Percentiles rank a stretch among this genome's conserved stretches.
These are phyloP conservation scores for Pyricularia sp. DNA, from an alignment of 2,329 filamentous ascomycete species.

Conservation along the genomic window DNA sequence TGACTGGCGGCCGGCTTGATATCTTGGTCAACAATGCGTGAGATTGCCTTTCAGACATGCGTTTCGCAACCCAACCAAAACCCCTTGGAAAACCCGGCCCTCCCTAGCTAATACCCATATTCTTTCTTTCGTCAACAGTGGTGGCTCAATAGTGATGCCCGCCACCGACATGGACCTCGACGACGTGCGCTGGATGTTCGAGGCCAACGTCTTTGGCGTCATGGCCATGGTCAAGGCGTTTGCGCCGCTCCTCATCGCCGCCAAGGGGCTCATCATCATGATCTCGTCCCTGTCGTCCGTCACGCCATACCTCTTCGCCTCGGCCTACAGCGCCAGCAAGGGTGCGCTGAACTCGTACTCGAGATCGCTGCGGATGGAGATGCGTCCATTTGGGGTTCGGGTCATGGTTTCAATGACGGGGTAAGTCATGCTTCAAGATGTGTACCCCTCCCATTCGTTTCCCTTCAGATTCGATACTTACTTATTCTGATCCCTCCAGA, in stretches of 20 bases:
- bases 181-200: conserved; percentile 43
- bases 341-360: conserved; percentile 43
- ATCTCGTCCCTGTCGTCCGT: conserved; percentile 42
- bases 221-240: conserved; percentile 47
- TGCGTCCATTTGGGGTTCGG: conserved; percentile 43
- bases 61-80: neutral
- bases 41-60: conserved; percentile 10
- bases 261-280: conserved; percentile 44
- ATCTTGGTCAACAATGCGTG: conserved; percentile 53
- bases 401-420: conserved; percentile 45
- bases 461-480: too few species aligned
- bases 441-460: too few species aligned
- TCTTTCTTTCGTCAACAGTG: conserved; percentile 22
- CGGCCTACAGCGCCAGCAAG: conserved; percentile 46
- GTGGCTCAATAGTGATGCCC: conserved; percentile 40
- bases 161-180: conserved; percentile 41
- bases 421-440: neutral
- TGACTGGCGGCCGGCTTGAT: conserved; percentile 38
- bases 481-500: neutral
- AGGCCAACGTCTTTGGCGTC: conserved; percentile 48
- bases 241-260: conserved; percentile 35
- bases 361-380: conserved; percentile 41
- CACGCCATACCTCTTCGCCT: conserved; percentile 42
- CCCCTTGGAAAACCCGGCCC: neutral
- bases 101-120: neutral